phyloP scores from a whole-genome alignment of 2,329 filamentous ascomycete species.

The Xylariaceae sp. region DNA sequence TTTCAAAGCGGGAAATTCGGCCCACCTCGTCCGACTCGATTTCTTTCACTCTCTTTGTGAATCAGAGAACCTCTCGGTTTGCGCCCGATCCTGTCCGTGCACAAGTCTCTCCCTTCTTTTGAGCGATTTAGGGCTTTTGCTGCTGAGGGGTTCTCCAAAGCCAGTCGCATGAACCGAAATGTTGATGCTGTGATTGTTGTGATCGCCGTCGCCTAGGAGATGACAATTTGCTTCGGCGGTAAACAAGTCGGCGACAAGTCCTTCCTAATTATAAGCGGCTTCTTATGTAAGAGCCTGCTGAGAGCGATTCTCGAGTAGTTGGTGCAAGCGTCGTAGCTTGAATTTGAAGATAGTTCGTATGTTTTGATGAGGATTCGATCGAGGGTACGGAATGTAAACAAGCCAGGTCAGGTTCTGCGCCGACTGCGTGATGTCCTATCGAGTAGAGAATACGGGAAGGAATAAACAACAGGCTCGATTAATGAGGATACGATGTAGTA shows the following conservation, averaged over 20 bases:
- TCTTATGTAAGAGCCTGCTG: background rate
- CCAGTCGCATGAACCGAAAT: background rate
- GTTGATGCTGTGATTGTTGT: background rate
- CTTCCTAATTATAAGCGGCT: background rate
- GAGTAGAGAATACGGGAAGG: constrained; percentile 9
- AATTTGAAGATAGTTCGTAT: too few relatives aligned
- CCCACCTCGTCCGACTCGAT: constrained; percentile 4
- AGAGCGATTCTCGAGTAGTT: background rate
- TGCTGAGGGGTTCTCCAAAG: too few relatives aligned
- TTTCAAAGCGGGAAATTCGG: background rate
- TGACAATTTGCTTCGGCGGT: background rate
- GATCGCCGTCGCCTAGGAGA: constrained; percentile 1
- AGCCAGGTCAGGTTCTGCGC: constrained; percentile 5
- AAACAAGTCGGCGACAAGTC: background rate
- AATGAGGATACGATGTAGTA: background rate
- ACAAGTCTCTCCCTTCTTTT: background rate
- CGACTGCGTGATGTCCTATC: constrained; percentile 11
- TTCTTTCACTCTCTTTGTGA: background rate
- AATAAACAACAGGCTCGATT: constrained; percentile 3
- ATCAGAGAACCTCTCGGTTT: background rate
- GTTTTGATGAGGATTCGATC: too few relatives aligned
- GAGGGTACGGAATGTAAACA: background rate
- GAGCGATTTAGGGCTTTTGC: background rate
- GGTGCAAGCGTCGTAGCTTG: too few relatives aligned
- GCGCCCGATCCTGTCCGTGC: background rate